Percentiles rank a stretch among this genome's conserved stretches.
Conservation (phyloP, 2,329 filamentous ascomycete genomes). For the Colletotrichum euphorbiae region DNA sequence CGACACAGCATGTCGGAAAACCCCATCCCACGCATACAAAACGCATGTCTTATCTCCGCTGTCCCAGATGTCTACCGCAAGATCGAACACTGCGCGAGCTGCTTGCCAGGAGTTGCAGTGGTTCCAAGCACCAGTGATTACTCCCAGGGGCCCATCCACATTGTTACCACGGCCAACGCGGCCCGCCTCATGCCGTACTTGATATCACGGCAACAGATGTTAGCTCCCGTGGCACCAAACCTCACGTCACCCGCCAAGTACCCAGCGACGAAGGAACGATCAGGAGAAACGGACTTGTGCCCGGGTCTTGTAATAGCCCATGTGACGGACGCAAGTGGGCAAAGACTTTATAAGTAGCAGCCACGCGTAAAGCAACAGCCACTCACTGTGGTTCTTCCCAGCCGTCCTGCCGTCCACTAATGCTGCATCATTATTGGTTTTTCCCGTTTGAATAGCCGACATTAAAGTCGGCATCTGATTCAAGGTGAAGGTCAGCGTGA, state of each 20-base stretch:
- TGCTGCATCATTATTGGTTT: neutral
- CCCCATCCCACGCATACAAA: neutral
- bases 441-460: neutral
- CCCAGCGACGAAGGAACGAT: neutral
- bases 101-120: neutral
- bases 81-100: neutral
- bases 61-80: neutral
- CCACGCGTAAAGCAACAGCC: neutral
- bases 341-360: neutral
- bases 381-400: neutral
- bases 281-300: neutral
- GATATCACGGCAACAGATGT: neutral
- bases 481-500: neutral
- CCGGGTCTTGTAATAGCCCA: neutral
- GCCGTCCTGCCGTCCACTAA: neutral
- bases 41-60: neutral
- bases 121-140: neutral
- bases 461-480: neutral
- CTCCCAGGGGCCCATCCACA: neutral
- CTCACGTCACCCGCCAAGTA: neutral
- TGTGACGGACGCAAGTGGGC: neutral
- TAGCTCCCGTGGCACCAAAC: slow-evolving; percentile 1
- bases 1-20: neutral
- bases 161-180: neutral
- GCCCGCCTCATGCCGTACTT: neutral